A percentile compares a stretch with the other conserved stretches of the same genome.
Conservation (phyloP, 495 filamentous ascomycete genomes). For the Penicillium subrubescens region DNA sequence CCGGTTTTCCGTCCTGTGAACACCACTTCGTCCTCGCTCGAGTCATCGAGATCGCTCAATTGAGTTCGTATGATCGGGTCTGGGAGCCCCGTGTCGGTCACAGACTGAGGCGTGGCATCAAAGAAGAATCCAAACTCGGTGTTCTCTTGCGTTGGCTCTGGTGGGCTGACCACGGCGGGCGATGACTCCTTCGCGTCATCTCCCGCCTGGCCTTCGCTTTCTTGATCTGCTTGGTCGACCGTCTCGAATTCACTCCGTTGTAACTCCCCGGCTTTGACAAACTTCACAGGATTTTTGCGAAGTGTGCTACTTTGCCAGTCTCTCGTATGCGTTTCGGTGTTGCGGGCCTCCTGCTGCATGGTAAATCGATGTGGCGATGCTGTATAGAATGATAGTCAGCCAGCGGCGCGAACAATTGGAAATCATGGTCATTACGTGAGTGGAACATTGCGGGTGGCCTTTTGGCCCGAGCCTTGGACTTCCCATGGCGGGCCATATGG, state of each 20-base stretch:
- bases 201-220: neutral
- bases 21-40: conserved; percentile 50
- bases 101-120: conserved; percentile 22
- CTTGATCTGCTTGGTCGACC: conserved; percentile 16
- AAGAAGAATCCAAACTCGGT: conserved; percentile 26
- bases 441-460: conserved; percentile 13
- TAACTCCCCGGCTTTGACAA: conserved; percentile 71
- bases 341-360: conserved; percentile 74
- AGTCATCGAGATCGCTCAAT: conserved; percentile 20
- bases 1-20: conserved; percentile 38
- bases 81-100: conserved; percentile 19
- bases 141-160: neutral
- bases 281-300: conserved; percentile 63
- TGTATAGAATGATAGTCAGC: conserved; percentile 8
- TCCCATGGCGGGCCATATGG: conserved; percentile 34
- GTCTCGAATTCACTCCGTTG: conserved; percentile 42
- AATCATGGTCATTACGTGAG: conserved; percentile 2
- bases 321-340: conserved; percentile 64
- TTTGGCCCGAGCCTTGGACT: conserved; percentile 28
- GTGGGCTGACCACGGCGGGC: conserved; percentile 6
- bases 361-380: conserved; percentile 47
- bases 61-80: conserved; percentile 13
- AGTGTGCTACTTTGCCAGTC: conserved; percentile 38
- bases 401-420: neutral
- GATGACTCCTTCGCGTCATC: conserved; percentile 3